These are phyloP conservation scores for Melanogaster broomeanus DNA, from an alignment of 768 basidiomycete genomes.

Conservation along the genomic window DNA sequence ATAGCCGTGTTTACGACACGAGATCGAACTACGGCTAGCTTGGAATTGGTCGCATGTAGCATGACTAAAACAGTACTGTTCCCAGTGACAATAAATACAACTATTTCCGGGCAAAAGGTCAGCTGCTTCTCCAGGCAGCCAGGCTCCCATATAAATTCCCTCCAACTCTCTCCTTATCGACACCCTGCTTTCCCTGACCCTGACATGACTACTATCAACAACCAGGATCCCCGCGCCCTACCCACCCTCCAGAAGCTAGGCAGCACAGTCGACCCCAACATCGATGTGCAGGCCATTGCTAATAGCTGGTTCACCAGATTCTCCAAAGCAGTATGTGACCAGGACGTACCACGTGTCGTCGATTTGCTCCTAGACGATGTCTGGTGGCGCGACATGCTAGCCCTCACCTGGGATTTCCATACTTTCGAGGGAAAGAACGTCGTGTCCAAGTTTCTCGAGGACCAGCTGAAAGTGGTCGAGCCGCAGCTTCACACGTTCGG, in stretches of 20 bases:
- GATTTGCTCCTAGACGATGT: constrained; percentile 34
- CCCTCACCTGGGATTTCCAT: constrained; percentile 64
- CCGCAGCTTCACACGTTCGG: constrained; percentile 22
- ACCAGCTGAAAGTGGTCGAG: constrained; percentile 38
- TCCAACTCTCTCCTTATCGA: no score
- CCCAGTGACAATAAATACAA: no score
- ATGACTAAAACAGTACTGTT: no score
- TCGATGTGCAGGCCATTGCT: constrained; percentile 39
- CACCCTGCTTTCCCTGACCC: no score
- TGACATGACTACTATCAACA: no score
- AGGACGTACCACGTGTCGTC: constrained; percentile 38
- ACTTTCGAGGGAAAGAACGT: constrained; percentile 47
- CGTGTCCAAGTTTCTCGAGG: constrained; percentile 47
- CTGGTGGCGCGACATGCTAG: constrained; percentile 63
- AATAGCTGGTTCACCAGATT: constrained; percentile 46
- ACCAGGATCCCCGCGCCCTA: no score
- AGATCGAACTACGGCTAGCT: no score
- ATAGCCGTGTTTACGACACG: no score
- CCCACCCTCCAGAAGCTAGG: constrained; percentile 27
- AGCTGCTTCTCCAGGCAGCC: no score
- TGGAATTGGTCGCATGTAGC: no score
- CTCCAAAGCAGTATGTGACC: constrained; percentile 30
- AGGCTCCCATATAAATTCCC: no score
- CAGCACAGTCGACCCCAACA: constrained; percentile 26
- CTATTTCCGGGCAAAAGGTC: no score